Evolutionary conservation across 2,329 filamentous ascomycete species (phyloP).

Genomic region (Pseudogymnoascus sp.): DNA sequence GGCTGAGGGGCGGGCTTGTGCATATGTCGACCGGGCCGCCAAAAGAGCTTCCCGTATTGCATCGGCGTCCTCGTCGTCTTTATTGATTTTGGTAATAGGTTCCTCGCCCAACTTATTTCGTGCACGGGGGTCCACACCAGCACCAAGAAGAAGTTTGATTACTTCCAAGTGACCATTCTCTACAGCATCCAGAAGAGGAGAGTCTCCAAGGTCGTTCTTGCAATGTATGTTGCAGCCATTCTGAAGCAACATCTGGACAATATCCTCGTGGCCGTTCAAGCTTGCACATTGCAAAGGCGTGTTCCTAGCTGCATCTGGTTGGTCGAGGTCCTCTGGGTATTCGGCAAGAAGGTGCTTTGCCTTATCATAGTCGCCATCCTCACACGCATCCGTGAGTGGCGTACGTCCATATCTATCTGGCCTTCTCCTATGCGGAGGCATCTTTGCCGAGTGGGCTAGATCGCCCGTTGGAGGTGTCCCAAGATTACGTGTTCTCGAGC

Average conservation of each 20-base stretch:
- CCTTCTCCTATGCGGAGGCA: constrained; percentile 70
- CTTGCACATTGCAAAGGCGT: constrained; percentile 90
- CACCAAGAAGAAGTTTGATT: constrained; percentile 71
- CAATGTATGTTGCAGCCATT: constrained; percentile 79
- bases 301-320: constrained; percentile 91
- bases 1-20: constrained; percentile 20
- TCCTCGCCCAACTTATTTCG: constrained; percentile 90
- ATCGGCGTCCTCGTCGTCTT: constrained; percentile 66
- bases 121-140: constrained; percentile 84
- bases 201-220: constrained; percentile 75
- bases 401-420: constrained; percentile 91
- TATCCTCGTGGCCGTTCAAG: constrained; percentile 74
- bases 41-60: constrained; percentile 66
- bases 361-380: constrained; percentile 70
- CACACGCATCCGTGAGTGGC: constrained; percentile 79
- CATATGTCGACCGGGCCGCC: constrained; percentile 51
- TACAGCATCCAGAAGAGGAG: constrained; percentile 88
- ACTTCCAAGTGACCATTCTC: constrained; percentile 91
- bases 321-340: constrained; percentile 78
- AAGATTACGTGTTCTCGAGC: constrained; percentile 47
- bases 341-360: constrained; percentile 68
- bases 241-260: constrained; percentile 78
- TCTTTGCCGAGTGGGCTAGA: constrained; percentile 56
- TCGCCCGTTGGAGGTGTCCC: constrained; percentile 48
- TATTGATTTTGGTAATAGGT: constrained; percentile 72